Evolutionary conservation across 768 basidiomycete genomes (phyloP).

Genomic region (Tephrocybe sp.): DNA sequence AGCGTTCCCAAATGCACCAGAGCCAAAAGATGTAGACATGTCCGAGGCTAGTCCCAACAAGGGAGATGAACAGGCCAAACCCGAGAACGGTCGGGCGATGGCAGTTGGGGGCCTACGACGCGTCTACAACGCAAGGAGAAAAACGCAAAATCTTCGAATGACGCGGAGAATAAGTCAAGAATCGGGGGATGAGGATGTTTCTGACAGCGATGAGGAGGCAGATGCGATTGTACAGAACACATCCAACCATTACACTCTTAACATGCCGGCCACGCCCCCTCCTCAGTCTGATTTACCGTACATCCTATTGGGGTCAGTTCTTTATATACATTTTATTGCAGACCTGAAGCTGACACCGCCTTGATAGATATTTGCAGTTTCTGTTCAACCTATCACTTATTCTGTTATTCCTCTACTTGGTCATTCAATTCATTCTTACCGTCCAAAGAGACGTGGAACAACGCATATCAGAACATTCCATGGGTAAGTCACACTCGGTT

Average conservation of each 20-base stretch:
- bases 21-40: conserved; percentile 74
- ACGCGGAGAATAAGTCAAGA: conserved; percentile 22
- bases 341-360: conserved; percentile 18
- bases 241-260: conserved; percentile 81
- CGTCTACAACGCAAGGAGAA: conserved; percentile 61
- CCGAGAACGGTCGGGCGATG: conserved; percentile 44
- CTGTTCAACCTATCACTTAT: conserved; percentile 89
- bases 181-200: conserved; percentile 40
- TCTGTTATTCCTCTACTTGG: conserved; percentile 78
- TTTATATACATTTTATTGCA: background rate
- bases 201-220: conserved; percentile 47
- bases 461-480: conserved; percentile 82
- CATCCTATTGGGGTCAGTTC: conserved; percentile 76
- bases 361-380: conserved; percentile 90
- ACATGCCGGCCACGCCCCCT: conserved; percentile 61
- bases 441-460: conserved; percentile 89
- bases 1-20: conserved; percentile 51
- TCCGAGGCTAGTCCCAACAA: conserved; percentile 63
- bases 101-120: conserved; percentile 65
- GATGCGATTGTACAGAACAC: conserved; percentile 44
- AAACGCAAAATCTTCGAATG: conserved; percentile 28
- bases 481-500: conserved; percentile 52
- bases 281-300: conserved; percentile 71
- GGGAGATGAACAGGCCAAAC: conserved; percentile 33
- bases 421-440: conserved; percentile 83